Conservation (phyloP, 2,329 filamentous ascomycete genomes). For the Pseudocercospora vitis region DNA sequence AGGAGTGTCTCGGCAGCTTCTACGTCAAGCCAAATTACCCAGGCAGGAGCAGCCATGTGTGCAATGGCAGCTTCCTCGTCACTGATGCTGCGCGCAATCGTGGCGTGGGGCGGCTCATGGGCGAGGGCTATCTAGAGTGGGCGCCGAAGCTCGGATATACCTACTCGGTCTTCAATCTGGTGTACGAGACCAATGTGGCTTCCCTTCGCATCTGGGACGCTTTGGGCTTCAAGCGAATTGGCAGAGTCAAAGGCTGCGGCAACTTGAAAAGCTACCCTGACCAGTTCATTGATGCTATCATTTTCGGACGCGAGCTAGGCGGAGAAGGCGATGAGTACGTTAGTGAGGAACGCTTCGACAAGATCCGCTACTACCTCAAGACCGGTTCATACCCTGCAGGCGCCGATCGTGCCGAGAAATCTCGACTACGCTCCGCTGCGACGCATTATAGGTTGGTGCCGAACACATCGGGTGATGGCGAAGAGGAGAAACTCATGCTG, state of each 20-base stretch:
- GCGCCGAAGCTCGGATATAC: conserved; percentile 69
- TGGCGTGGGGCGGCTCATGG: conserved; percentile 54
- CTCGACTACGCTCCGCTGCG: conserved; percentile 84
- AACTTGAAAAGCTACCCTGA: conserved; percentile 50
- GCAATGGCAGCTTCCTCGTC: conserved; percentile 60
- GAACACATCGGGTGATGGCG: conserved; percentile 45
- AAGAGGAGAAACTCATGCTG: conserved; percentile 81
- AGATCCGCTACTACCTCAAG: conserved; percentile 96
- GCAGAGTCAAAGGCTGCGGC: conserved; percentile 64
- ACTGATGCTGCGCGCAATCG: conserved; percentile 50
- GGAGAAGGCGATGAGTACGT: conserved; percentile 76
- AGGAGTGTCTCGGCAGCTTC: conserved; percentile 82
- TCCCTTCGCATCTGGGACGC: conserved; percentile 91
- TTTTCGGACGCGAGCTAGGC: conserved; percentile 61
- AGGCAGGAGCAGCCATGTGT: conserved; percentile 84
- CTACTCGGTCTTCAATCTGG: conserved; percentile 91
- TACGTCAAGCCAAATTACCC: conserved; percentile 95
- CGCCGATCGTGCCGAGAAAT: conserved; percentile 93
- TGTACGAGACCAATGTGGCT: conserved; percentile 90
- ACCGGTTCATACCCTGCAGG: conserved; percentile 90
- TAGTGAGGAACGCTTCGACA: conserved; percentile 96
- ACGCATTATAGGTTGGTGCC: conserved; percentile 85
- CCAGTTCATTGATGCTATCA: conserved; percentile 52
- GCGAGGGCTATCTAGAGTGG: conserved; percentile 54
- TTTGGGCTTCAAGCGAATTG: conserved; percentile 88